Percentiles rank a stretch among this genome's conserved stretches.
Conservation (phyloP, 2,329 filamentous ascomycete species). For the Fusarium anthophilum region DNA sequence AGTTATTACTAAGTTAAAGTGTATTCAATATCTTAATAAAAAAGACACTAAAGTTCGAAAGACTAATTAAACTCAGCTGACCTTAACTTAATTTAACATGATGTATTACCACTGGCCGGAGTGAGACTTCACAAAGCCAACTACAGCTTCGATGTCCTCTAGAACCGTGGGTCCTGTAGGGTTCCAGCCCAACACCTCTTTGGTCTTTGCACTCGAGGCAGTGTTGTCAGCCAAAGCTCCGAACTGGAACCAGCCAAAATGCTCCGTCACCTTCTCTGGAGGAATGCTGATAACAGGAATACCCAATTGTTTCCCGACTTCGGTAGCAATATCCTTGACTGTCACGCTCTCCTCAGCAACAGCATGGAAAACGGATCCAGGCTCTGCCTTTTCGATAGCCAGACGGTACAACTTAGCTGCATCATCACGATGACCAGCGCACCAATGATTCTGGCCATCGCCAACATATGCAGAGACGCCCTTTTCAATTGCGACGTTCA, state of each 20-base stretch:
- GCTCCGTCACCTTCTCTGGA: background rate
- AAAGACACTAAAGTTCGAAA: rapidly evolving
- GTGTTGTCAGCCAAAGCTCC: background rate
- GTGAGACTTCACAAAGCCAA: background rate
- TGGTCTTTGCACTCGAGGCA: background rate
- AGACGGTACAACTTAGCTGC: background rate
- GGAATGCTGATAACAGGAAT: background rate
- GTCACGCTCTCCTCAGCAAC: background rate
- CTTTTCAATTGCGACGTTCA: background rate
- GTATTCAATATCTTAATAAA: rapidly evolving
- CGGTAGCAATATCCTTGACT: background rate
- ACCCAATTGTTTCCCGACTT: background rate
- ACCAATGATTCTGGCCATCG: background rate
- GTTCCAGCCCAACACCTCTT: background rate
- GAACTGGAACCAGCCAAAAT: background rate
- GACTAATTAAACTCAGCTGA: rapidly evolving
- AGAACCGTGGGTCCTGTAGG: background rate
- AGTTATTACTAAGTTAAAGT: rapidly evolving
- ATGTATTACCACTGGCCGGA: background rate
- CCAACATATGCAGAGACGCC: background rate
- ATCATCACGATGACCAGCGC: background rate
- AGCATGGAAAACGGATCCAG: background rate
- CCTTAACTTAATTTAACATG: rapidly evolving
- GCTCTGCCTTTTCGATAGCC: background rate
- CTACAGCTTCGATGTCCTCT: background rate